A percentile compares a stretch with the other conserved stretches of the same genome.
phyloP scores from a whole-genome alignment of 2,329 filamentous ascomycete genomes.

The Phaeosphaeriaceae sp. region DNA sequence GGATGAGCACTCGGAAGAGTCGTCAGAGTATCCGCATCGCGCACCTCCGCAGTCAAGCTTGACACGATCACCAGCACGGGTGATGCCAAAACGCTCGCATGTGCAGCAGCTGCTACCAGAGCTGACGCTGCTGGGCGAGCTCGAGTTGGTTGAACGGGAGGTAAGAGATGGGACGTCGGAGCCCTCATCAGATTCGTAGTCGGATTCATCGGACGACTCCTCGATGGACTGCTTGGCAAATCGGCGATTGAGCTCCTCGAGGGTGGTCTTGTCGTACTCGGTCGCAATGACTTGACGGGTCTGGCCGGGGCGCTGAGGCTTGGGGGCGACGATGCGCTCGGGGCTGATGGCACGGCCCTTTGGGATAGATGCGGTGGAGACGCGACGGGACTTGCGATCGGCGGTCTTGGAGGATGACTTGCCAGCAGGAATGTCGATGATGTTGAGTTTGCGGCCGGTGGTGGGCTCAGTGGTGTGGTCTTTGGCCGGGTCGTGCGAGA shows the following conservation, averaged over 20 bases:
- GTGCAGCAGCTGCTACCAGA: slow-evolving; percentile 70
- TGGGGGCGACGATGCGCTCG: slow-evolving; percentile 88
- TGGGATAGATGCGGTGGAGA: slow-evolving; percentile 70
- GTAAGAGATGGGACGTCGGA: slow-evolving; percentile 75
- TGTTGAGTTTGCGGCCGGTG: slow-evolving; percentile 95
- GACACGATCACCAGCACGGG: slow-evolving; percentile 88
- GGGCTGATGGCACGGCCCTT: slow-evolving; percentile 88
- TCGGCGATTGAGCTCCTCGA: slow-evolving; percentile 80
- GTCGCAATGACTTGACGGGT: slow-evolving; percentile 85
- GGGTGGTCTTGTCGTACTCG: slow-evolving; percentile 75
- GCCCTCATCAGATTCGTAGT: slow-evolving; percentile 68
- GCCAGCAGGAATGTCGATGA: slow-evolving; percentile 82
- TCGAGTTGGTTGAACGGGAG: slow-evolving; percentile 71
- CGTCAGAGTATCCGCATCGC: slow-evolving; percentile 82
- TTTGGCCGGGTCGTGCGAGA: slow-evolving; percentile 93
- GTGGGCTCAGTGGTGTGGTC: slow-evolving; percentile 91
- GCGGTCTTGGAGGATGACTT: slow-evolving; percentile 47
- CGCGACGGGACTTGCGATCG: slow-evolving; percentile 56
- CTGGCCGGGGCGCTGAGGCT: slow-evolving; percentile 85
- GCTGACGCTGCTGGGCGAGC: slow-evolving; percentile 68
- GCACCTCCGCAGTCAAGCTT: slow-evolving; percentile 94
- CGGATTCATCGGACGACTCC: slow-evolving; percentile 54
- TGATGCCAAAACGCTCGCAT: slow-evolving; percentile 97
- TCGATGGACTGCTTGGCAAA: slow-evolving; percentile 72
- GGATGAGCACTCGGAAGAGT: slow-evolving; percentile 72